phyloP scores from a whole-genome alignment of 192 early-diverging fungal species.

The Coemansia sp. region DNA sequence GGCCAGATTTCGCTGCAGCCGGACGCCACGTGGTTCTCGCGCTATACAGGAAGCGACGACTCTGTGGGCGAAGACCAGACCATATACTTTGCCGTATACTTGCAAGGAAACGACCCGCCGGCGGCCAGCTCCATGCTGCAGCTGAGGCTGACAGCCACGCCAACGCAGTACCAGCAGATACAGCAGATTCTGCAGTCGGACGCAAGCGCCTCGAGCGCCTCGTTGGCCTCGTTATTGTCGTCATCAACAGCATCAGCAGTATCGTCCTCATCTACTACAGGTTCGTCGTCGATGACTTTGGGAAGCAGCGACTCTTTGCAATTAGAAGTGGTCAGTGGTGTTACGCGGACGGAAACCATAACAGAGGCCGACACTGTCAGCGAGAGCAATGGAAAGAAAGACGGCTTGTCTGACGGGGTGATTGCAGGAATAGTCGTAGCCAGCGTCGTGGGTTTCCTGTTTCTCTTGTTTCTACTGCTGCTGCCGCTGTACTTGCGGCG shows the following conservation, averaged over 20 bases:
- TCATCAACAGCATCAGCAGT: conserved; percentile 4
- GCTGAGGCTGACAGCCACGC: conserved; percentile 40
- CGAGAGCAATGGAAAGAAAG: not conserved
- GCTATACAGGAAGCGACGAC: conserved; percentile 30
- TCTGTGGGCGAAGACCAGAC: conserved; percentile 22
- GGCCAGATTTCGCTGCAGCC: conserved; percentile 30
- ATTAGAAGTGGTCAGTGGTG: not conserved
- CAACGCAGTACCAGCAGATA: conserved; percentile 36
- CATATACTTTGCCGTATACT: conserved; percentile 38
- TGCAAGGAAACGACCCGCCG: conserved; percentile 46
- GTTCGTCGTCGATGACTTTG: not conserved
- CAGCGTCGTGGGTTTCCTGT: conserved; percentile 26
- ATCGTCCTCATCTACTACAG: not conserved
- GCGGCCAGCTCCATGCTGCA: conserved; percentile 32
- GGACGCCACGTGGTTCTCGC: conserved; percentile 34
- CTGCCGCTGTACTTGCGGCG: conserved; percentile 38
- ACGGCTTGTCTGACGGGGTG: conserved; percentile 43
- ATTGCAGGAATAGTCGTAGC: conserved; percentile 45
- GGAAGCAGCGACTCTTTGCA: not conserved
- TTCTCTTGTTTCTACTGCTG: conserved; percentile 32
- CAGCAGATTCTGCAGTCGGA: conserved; percentile 29
- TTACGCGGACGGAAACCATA: not conserved
- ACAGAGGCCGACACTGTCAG: not conserved
- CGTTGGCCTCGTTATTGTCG: not conserved
- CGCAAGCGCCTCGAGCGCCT: not conserved